Base-by-base conservation (phyloP, 805 yeast species). In the Yarrowia phangngaensis region DNA sequence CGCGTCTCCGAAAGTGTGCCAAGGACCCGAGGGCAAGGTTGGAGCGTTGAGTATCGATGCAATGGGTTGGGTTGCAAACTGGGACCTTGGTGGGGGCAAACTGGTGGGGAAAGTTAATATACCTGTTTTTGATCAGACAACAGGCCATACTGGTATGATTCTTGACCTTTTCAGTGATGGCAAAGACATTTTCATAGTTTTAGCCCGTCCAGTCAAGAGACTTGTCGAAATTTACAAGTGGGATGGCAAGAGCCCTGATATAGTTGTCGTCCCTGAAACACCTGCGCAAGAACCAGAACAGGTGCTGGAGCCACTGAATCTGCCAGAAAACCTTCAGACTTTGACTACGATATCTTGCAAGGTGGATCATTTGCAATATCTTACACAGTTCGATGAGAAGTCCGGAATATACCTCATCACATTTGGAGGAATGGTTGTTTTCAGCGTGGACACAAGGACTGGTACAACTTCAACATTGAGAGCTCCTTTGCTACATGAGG, bases 61-160 rank as follows among this genome's bases (percentile, higher is more conserved):
- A 6, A 8, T 27, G 0, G 48, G 48, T n/a, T 22, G 35, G 34
- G 35, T 29, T 13, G 35, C 22, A 4, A 41, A 30, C 26, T 41
- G 48, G 48, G 48, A 41, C 13, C 48, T 41, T 29, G 48, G 35
- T 16, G 45, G 32, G 7, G 45, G 45, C 3, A 38, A 38, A 13
- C 14, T 38, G n/a, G 45, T 19, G 1, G 45, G 45, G 3, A 38
- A 38, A 27, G 23, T 38, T 6, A 31, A n/a, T 9, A 14, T 38
- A 13, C 45, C 45, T 1, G 45, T 26, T 6, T 26, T 27, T 3
- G 45, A 38, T n/a, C 32, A 19, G 8, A 19, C 45, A 11, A 38
- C 45, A 26, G 45, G 45, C 8, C 45, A 38, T 4, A 38, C 45
- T 2, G 45, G 45, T 6, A 19, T 38, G n/a, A 20, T 41, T 11